Base-by-base conservation (phyloP, 2,329 filamentous ascomycete genomes). In the Chaetomiaceae sp. region DNA sequence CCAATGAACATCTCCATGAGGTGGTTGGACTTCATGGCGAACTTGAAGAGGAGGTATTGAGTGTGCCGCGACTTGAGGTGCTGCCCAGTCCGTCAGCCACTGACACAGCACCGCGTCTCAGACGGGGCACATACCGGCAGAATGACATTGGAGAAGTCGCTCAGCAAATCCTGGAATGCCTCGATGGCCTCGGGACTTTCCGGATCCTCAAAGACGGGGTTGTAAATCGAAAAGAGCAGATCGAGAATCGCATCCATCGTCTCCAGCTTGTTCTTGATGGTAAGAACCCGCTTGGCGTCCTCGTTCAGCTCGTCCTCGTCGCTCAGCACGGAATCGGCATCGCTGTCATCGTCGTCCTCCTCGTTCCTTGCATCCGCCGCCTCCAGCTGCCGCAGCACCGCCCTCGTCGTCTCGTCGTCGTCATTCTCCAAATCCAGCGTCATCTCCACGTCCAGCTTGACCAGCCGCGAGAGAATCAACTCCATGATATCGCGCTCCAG, bases 11-110 rank as follows among this genome's bases (percentile, higher is more conserved):
- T 82, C 64, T 94, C 89, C 54, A 89, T 86, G 44, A 96, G 82
- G 40, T 81, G 79, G 27, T 88, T 84, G 8, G 89, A 88, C 54
- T 81, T 82, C 69, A 99, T 92, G 15, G 89, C 88, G 67, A 95
- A 96, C 71, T 96, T 92, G 71, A 99, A 99, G 47, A 97, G 80
- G 44, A 99, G 81, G 64, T 97, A 99, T 65, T 99, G 94, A 0
- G 91, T 91, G 68, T 97, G 92, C 31, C 94, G 85, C 22, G 91
- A 95, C 61, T 90, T 64, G 22, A 63, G 58, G 46, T 62, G 57
- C 58, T 60, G 53, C 7, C 8, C 17, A 14, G 5, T 25, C 4
- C 6, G 42, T 55, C 46, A 57, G 52, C 29, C 23, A 36, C 23
- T 15, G 29, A 6, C 15, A 6, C 5, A n/a, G n/a, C 3, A 37